Percentiles rank a stretch among this genome's conserved stretches.
Evolutionary conservation across 768 basidiomycete genomes (phyloP).

Genomic region (Termitomyces sp.): DNA sequence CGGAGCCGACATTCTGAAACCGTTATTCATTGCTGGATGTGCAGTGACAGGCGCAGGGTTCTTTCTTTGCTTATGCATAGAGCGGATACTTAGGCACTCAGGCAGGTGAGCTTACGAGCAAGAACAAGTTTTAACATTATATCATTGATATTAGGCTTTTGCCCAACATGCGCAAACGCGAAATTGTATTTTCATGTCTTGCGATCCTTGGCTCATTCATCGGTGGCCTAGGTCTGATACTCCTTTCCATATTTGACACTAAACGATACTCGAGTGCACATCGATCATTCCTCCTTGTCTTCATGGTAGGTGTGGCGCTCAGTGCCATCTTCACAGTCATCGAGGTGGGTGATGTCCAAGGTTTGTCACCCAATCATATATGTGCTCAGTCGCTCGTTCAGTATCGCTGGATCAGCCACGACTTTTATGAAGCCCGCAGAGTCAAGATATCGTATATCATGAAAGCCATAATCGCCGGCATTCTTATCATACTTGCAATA

Average conservation of each 20-base stretch:
- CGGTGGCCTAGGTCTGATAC: constrained; percentile 61
- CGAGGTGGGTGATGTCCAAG: constrained; percentile 41
- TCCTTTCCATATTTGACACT: constrained; percentile 73
- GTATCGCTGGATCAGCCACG: constrained; percentile 65
- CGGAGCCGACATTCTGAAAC: constrained; percentile 71
- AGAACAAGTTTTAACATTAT: too few relatives aligned
- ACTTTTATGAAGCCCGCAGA: constrained; percentile 40
- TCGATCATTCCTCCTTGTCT: constrained; percentile 61
- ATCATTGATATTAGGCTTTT: constrained; percentile 40
- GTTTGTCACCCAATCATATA: background rate
- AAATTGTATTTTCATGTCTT: constrained; percentile 50
- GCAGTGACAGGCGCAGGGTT: constrained; percentile 61
- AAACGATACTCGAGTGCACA: constrained; percentile 49
- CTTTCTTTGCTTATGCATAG: constrained; percentile 54
- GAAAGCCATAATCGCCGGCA: constrained; percentile 57
- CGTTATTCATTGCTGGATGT: constrained; percentile 68
- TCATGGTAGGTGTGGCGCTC: constrained; percentile 67
- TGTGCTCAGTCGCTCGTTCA: constrained; percentile 18
- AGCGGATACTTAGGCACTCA: constrained; percentile 62
- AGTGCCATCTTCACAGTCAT: constrained; percentile 72
- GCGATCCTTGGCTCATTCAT: constrained; percentile 59
- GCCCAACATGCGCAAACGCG: constrained; percentile 53
- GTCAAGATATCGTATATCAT: constrained; percentile 53
- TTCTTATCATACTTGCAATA: constrained; percentile 59
- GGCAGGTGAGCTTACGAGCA: constrained; percentile 42